Base-by-base conservation (phyloP, 1,284 basidiomycete species). In the Sanghuangporus sanghuang region DNA sequence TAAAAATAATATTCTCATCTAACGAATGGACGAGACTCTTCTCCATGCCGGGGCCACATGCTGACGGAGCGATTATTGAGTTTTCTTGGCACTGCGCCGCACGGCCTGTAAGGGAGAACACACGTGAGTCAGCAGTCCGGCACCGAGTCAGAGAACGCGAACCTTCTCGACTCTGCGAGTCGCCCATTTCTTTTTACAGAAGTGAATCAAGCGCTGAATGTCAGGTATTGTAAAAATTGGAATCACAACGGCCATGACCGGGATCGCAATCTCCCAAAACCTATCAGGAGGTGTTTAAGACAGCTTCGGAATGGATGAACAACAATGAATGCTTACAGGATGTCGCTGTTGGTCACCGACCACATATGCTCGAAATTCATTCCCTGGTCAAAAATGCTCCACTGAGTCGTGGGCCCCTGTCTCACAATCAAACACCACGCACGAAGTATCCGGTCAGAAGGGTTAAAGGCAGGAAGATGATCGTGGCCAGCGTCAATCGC, bases 371-470 rank as follows among this genome's bases (percentile, higher is more conserved):
- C 61, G 70, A 89, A 89, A 73, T 90, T 89, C 86, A 89, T 89
- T 46, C 87, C 86, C 82, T 87, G 68, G 42, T 39, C n/a, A 23
- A 65, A 62, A 35, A 21, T n/a, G 21, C 7, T 27, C 27, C 12
- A 6, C 32, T 52, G 7, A 27, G 50, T 27, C 16, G 14, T 32
- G 27, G 4, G 27, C 27, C 4, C 27, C 27, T 32, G 27, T 32
- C 27, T 32, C 18, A 52, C 12, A 2, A 38, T 64, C 38, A 48
- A 48, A 23, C 40, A 56, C 39, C 42, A 77, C 83, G 67, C 71
- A 86, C 85, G 68, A 90, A 89, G 73, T 89, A 90, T 48, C 87
- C 87, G 16, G 86, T 87, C 16, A 91, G 76, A 35, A 90, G 77
- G 1, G 87, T 89, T 27, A 90, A 72, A 0, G 88, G 88, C 14